phyloP scores from a whole-genome alignment of 768 basidiomycete species.

The Trametes cingulata region DNA sequence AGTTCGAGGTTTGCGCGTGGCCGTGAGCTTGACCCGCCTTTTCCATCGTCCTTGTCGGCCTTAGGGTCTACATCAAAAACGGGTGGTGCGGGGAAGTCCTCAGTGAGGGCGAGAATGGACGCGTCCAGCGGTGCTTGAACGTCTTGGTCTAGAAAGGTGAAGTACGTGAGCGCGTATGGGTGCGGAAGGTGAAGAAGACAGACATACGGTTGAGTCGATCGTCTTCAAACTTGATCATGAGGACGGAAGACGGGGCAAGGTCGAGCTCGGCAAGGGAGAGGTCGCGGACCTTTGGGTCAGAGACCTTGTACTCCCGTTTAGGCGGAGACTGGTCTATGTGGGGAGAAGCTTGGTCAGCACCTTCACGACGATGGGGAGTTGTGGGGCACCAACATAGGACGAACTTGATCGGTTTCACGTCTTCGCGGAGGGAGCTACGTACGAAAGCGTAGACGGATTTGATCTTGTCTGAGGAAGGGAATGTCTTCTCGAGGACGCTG shows the following conservation, averaged over 20 bases:
- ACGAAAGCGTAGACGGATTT: slow-evolving; percentile 85
- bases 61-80: slow-evolving; percentile 32
- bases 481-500: slow-evolving; percentile 76
- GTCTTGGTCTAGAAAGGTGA: slow-evolving; percentile 45
- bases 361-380: neutral
- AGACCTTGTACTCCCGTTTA: slow-evolving; percentile 79
- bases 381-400: slow-evolving; percentile 64
- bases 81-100: slow-evolving; percentile 66
- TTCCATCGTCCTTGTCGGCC: neutral
- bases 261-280: slow-evolving; percentile 67
- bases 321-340: slow-evolving; percentile 78
- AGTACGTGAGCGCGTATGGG: neutral
- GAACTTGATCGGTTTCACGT: slow-evolving; percentile 79
- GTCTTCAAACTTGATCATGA: slow-evolving; percentile 76
- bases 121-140: slow-evolving; percentile 65
- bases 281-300: slow-evolving; percentile 72
- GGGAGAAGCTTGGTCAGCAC: neutral
- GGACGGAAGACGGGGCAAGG: slow-evolving; percentile 77
- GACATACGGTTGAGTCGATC: slow-evolving; percentile 65
- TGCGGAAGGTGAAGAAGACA: neutral
- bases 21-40: neutral
- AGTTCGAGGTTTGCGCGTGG: slow-evolving; percentile 11
- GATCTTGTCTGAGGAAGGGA: slow-evolving; percentile 80
- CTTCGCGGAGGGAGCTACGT: slow-evolving; percentile 65
- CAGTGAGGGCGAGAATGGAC: slow-evolving; percentile 55